Evolutionary conservation across 495 filamentous ascomycete genomes (phyloP), one percentile per base, ranked within the genome.

Genomic region (Saxophila tyrrhenica): DNA sequence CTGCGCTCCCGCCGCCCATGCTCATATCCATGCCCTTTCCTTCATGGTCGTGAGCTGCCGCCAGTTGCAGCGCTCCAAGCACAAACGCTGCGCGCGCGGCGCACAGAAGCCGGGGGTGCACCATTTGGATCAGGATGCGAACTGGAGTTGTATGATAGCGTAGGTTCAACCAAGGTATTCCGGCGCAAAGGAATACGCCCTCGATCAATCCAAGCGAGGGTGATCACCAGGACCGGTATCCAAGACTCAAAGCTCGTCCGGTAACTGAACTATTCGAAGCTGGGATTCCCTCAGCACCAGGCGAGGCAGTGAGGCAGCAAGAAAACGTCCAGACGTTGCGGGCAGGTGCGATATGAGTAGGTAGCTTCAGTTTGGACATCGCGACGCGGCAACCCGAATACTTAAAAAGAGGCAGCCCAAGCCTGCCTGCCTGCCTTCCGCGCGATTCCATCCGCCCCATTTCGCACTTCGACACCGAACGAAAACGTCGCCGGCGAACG

Each of bases 81-180:
- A 72, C 60, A 56, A 69, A 58, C 53, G 67, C 62, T 43, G 59
- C 65, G 48, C 58, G 50, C 41, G 66, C 53, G 43, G 64, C 20
- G 16, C 7, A 35, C 29, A 35, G 13, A 7, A 35, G 5, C 13
- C 29, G 29, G 13, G 7, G 5, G 29, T n/a, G n/a, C n/a, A n/a
- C n/a, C n/a, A 13, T 35, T 35, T 13, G 29, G 7, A 35, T 35
- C 13, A 13, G 29, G 29, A 35, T 5, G 13, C 7, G 7, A 35
- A 35, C 13, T 35, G 13, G 29, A 35, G 29, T 7, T 35, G 5
- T 13, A 5, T 7, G 29, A 35, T 35, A 13, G 5, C 13, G 7
- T 13, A 35, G 29, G 29, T 7, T 35, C 13, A 13, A 35, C 29
- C 29, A 35, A 13, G 5, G 29, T 35, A n/a, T n/a, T n/a, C n/a